phyloP scores from a whole-genome alignment of 106 monocot species.

The Xerophyta viscosa region DNA sequence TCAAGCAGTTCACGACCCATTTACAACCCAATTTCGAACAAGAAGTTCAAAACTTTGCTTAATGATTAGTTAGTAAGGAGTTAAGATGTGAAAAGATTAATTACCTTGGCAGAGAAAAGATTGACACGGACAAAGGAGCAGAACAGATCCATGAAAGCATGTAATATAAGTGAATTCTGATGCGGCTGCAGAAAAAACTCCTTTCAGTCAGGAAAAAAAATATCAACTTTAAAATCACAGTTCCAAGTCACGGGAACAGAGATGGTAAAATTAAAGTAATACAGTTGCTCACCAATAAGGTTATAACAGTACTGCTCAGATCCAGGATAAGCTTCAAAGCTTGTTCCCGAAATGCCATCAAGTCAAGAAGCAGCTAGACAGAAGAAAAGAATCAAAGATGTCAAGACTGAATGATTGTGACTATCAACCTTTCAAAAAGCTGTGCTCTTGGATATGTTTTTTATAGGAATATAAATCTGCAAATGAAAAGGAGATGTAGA shows the following conservation, averaged over 20 bases:
- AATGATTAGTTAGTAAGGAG: neutral
- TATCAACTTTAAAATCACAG: neutral
- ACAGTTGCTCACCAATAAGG: constrained; percentile 61
- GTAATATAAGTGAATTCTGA: constrained; percentile 95
- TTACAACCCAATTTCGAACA: too few species aligned
- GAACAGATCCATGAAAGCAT: constrained; percentile 99
- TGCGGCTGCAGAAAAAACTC: constrained; percentile 66
- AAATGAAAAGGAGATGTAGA: too few species aligned
- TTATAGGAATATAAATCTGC: too few species aligned
- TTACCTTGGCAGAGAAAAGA: constrained; percentile 92
- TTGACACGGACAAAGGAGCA: constrained; percentile 93
- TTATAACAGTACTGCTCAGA: constrained; percentile 96
- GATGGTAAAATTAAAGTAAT: too few species aligned
- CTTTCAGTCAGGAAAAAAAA: neutral
- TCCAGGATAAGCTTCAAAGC: constrained; percentile 88
- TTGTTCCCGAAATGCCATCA: constrained; percentile 99
- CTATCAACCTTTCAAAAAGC: too few species aligned
- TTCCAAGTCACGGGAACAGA: too few species aligned
- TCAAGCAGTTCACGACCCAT: too few species aligned
- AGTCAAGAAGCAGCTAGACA: constrained; percentile 79
- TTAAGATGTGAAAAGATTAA: neutral
- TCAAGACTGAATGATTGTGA: too few species aligned
- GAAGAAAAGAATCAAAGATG: neutral
- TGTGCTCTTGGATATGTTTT: too few species aligned
- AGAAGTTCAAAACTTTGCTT: too few species aligned